Percentiles rank a stretch among this genome's conserved stretches.
Conservation (phyloP, 1,284 basidiomycete genomes). For the Sporisorium graminicola region DNA sequence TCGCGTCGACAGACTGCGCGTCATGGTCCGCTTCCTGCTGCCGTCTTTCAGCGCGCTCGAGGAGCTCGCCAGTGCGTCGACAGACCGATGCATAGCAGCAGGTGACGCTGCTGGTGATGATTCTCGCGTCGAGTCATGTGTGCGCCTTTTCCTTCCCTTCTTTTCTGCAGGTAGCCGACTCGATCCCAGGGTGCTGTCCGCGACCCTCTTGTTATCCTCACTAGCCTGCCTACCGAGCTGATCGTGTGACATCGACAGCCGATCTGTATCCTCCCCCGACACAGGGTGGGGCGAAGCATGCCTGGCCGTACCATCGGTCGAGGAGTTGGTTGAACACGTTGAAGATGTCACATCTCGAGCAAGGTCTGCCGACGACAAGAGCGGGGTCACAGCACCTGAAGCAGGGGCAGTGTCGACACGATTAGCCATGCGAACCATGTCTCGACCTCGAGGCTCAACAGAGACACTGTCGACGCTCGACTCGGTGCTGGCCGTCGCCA, state of each 20-base stretch:
- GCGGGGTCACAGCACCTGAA: constrained; percentile 15
- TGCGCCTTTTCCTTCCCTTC: constrained; percentile 8
- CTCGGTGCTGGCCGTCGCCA: constrained; percentile 19
- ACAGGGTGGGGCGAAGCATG: constrained; percentile 20
- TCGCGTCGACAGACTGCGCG: constrained; percentile 20
- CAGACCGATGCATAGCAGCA: constrained; percentile 21
- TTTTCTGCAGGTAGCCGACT: neutral
- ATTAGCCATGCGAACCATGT: constrained; percentile 47
- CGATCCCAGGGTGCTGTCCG: neutral
- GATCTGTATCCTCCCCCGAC: constrained; percentile 2
- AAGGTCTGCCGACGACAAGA: neutral
- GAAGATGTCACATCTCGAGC: constrained; percentile 7
- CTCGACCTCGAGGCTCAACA: constrained; percentile 38
- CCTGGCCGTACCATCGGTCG: constrained; percentile 36
- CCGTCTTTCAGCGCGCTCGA: neutral
- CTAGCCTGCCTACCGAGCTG: constrained; percentile 20
- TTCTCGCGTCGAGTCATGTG: constrained; percentile 19
- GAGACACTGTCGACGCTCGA: constrained; percentile 13
- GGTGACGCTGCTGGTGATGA: constrained; percentile 13
- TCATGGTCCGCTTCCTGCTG: constrained; percentile 22
- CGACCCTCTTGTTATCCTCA: neutral
- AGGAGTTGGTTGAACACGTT: constrained; percentile 19
- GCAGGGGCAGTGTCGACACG: constrained; percentile 16
- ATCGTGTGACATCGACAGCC: constrained; percentile 34
- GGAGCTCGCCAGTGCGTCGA: constrained; percentile 14